Base-by-base conservation (phyloP, 2,329 filamentous ascomycete species). In the Dactylellina cionopaga region DNA sequence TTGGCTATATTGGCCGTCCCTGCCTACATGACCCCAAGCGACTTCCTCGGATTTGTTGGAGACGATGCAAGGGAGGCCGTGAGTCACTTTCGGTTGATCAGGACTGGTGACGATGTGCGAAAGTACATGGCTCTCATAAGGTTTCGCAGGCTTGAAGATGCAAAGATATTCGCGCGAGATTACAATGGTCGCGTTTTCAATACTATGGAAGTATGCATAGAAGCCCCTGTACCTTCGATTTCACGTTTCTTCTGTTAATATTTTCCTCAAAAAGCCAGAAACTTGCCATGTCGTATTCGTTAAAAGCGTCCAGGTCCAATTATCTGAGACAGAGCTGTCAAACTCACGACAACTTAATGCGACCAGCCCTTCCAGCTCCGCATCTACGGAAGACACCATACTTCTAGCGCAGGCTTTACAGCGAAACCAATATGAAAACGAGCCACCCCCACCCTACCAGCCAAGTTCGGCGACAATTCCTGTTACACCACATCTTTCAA, bases 181-280 rank as follows among this genome's bases (percentile, higher is more conserved):
- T 97, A 94, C 85, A 95, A 98, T 80, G 95, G 95, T 15, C 95
- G 91, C 79, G 86, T 94, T 0, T 98, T 98, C 79, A 96, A 96
- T 78, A 90, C 88, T 70, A 92, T 96, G 85, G 92, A 96, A 85
- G 91, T 92, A 81, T 78, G 84, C 80, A 15, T 76, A 76, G 5
- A n/a, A n/a, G 19, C 17, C 31, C 59, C 39, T 31, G 15, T 7
- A 31, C n/a, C 60, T 35, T 76, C 62, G 31, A 58, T 54, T 15
- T 60, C n/a, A 49, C 80, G 2, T 17, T 46, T 37, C n/a, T 37
- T 35, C 29, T 33, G 25, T 15, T 55, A 41, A 39, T 22, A 11
- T n/a, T n/a, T n/a, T n/a, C n/a, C n/a, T n/a, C 17, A 60, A 75
- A 37, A 76, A 92, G 90, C 91, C 93, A 37, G 92, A 98, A 81